Percentiles rank a stretch among this genome's conserved stretches.
phyloP scores from a whole-genome alignment of 2,329 filamentous ascomycete genomes.

The Colletotrichum sp. region DNA sequence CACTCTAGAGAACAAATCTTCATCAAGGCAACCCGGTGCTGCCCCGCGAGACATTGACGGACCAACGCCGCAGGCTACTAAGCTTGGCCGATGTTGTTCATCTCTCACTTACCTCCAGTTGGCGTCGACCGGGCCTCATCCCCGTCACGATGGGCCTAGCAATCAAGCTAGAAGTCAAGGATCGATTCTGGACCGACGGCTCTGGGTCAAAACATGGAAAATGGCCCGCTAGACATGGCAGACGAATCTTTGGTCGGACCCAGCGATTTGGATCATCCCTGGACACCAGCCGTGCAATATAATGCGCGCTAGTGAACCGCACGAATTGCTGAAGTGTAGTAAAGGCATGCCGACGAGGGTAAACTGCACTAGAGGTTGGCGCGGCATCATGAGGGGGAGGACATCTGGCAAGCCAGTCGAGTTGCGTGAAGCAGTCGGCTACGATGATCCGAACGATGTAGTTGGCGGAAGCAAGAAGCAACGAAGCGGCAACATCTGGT shows the following conservation, averaged over 20 bases:
- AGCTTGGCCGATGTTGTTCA: not conserved
- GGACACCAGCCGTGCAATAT: not conserved
- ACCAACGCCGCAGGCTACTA: not conserved
- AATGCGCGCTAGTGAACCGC: not conserved
- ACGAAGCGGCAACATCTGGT: not conserved
- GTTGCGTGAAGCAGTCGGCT: not conserved
- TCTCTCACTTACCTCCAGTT: not conserved
- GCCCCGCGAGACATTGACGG: not conserved
- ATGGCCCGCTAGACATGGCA: not conserved
- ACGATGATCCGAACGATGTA: not conserved
- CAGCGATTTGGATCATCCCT: slow-evolving; percentile 5
- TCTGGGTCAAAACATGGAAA: not conserved
- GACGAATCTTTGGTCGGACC: not conserved
- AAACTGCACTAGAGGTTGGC: not conserved
- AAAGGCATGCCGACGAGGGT: not conserved
- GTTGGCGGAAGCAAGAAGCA: not conserved
- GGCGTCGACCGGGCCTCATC: not conserved
- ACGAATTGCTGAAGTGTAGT: not conserved
- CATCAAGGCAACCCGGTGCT: not conserved
- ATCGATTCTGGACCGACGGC: not conserved
- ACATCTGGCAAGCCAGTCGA: not conserved
- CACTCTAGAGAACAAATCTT: not conserved
- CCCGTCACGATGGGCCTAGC: not conserved
- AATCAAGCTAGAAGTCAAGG: not conserved
- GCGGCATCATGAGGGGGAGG: not conserved